Percentiles rank a stretch among this genome's conserved stretches.
Conservation (phyloP, 352 stramenopile genomes). For the Thalassiosira ordinaria region DNA sequence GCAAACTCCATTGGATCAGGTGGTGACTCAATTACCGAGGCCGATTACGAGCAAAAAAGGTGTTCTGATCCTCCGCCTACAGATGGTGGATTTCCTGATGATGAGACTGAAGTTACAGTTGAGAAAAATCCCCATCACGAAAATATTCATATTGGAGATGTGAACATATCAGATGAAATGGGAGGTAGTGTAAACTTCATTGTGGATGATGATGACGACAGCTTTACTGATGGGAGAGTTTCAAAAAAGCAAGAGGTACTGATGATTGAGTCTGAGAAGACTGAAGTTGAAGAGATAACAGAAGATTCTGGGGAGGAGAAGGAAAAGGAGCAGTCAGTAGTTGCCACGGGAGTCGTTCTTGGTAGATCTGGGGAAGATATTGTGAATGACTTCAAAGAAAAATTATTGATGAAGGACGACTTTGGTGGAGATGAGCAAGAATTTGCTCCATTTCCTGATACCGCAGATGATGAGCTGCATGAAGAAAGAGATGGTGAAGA, state of each 20-base stretch:
- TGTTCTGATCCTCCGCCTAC: slow-evolving; percentile 26
- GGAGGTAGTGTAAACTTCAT: slow-evolving; percentile 30
- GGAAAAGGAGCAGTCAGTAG: slow-evolving; percentile 1
- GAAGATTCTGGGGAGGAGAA: slow-evolving; percentile 22
- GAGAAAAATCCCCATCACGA: slow-evolving; percentile 19
- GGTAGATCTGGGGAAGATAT: no score
- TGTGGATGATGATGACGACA: slow-evolving; percentile 52
- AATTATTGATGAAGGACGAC: background rate
- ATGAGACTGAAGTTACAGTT: slow-evolving; percentile 27
- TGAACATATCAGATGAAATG: slow-evolving; percentile 22
- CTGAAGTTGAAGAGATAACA: background rate
- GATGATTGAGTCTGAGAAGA: background rate
- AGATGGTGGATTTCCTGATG: slow-evolving; percentile 34
- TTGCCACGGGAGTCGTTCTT: no score
- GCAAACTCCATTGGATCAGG: slow-evolving; percentile 11
- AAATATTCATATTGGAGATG: slow-evolving; percentile 6
- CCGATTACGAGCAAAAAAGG: background rate
- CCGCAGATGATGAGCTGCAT: no score
- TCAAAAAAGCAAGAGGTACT: slow-evolving; percentile 1
- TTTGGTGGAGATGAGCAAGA: slow-evolving; percentile 13
- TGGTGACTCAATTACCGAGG: background rate
- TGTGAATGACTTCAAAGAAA: slow-evolving; percentile 9
- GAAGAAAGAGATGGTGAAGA: no score
- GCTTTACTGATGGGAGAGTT: slow-evolving; percentile 14
- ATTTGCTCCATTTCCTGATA: no score